Conservation (phyloP, 768 basidiomycete genomes). For the Mycena amicta region DNA sequence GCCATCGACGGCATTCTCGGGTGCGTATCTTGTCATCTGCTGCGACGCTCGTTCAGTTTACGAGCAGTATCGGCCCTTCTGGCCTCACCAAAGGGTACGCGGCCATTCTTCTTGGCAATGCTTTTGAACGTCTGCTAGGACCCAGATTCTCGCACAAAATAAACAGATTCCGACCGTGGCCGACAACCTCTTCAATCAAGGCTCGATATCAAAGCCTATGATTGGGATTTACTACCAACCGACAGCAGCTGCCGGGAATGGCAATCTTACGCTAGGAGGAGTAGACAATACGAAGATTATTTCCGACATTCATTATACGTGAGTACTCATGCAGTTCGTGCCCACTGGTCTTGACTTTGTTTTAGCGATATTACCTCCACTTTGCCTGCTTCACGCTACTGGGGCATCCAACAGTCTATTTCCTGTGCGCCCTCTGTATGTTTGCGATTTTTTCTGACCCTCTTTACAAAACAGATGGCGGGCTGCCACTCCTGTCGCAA, state of each 20-base stretch:
- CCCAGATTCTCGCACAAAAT: constrained; percentile 10
- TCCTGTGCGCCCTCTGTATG: constrained; percentile 38
- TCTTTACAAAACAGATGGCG: neutral
- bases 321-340: constrained; percentile 32
- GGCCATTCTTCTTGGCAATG: neutral
- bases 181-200: constrained; percentile 39
- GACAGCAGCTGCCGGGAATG: constrained; percentile 28
- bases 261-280: constrained; percentile 27
- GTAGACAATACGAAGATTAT: constrained; percentile 29
- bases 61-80: constrained; percentile 48
- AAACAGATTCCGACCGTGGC: constrained; percentile 41
- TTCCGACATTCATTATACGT: constrained; percentile 37
- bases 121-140: neutral
- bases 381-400: constrained; percentile 36
- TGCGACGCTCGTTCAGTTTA: neutral
- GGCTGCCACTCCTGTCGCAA: constrained; percentile 29
- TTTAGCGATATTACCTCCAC: constrained; percentile 17
- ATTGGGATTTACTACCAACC: constrained; percentile 44
- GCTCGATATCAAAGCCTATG: constrained; percentile 29
- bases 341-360: too few relatives aligned
- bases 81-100: constrained; percentile 41
- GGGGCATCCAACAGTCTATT: constrained; percentile 47
- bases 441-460: neutral
- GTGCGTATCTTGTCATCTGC: constrained; percentile 24
- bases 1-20: constrained; percentile 50